Percentiles rank a stretch among this genome's conserved stretches.
Evolutionary conservation across 495 filamentous ascomycete genomes (phyloP).

Genomic region (Podospora comata): DNA sequence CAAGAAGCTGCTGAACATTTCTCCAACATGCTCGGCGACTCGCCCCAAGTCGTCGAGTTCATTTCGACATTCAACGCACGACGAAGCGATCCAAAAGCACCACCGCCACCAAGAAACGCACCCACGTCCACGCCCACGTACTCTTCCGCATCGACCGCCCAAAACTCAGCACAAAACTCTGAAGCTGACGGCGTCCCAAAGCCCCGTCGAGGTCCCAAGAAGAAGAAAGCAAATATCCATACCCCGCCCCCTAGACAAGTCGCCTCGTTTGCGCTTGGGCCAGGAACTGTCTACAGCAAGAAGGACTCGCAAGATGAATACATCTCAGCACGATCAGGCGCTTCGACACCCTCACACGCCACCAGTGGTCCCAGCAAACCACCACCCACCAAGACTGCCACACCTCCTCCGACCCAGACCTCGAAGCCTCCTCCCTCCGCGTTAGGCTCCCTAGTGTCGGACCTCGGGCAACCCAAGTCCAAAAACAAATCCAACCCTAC

Average conservation of each 20-base stretch:
- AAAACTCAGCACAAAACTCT: constrained; percentile 25
- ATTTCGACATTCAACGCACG: constrained; percentile 85
- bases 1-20: constrained; percentile 77
- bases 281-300: constrained; percentile 42
- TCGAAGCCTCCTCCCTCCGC: constrained; percentile 64
- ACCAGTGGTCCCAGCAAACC: constrained; percentile 38
- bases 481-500: constrained; percentile 57
- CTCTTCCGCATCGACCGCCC: constrained; percentile 16
- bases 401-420: constrained; percentile 29
- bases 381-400: constrained; percentile 36
- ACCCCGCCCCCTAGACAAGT: constrained; percentile 65
- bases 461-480: constrained; percentile 58
- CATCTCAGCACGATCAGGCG: constrained; percentile 34
- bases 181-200: constrained; percentile 36
- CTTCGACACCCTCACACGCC: constrained; percentile 32
- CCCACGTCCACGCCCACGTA: background rate
- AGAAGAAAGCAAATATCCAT: constrained; percentile 60
- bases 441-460: constrained; percentile 73
- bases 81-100: constrained; percentile 47
- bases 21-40: constrained; percentile 83
- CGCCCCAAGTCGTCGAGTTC: constrained; percentile 80
- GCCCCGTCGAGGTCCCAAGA: constrained; percentile 38
- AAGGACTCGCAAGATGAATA: constrained; percentile 43
- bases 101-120: constrained; percentile 1
- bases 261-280: constrained; percentile 42